Evolutionary conservation across 164 flowering plant species (phyloP), one percentile per base, ranked within the genome.

Genomic region (Vitis riparia): DNA sequence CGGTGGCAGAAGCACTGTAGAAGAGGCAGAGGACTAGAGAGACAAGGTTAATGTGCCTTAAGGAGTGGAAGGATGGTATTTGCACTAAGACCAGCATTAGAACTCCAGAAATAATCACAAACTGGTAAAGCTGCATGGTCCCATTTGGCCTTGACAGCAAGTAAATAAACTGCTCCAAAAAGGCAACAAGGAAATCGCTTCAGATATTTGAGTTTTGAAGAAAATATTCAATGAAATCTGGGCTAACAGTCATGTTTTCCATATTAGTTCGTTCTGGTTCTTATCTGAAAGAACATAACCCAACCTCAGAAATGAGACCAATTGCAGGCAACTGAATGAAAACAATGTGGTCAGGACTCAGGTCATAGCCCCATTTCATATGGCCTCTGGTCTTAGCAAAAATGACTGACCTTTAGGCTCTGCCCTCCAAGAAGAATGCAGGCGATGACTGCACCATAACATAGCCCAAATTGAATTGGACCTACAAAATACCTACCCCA

Each of bases 31-130:
- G 69, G 15, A 78, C 1, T 0, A 86, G 65, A 15, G 87, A 84
- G 51, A 82, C 73, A 8, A 86, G 75, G 71, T 86, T 86, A 59
- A 86, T 76, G 55, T 86, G 80, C 68, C 89, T 75, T 9, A 86
- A 69, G 9, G 89, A 86, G 68, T 86, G 89, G 62, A 86, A 84
- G 23, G 87, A 82, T 66, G 89, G 87, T 14, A 86, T 47, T 69
- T 86, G 89, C 1, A 83, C 86, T 68, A 84, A 55, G 3, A 82
- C 3, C 30, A 86, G 70, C 23, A 61, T 70, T 8, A 77, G 14
- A 0, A 52, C 66, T 55, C 87, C 87, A 73, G 67, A 77, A 0
- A 86, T 84, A 0, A 47, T 29, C 0, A 84, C 55, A 19, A 86
- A 86, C 48, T 80, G 75, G 72, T 77, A 82, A 0, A 84, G 79